These are phyloP conservation scores for Clonostachys rhizophaga DNA, from an alignment of 2,329 filamentous ascomycete genomes.

Conservation along the genomic window DNA sequence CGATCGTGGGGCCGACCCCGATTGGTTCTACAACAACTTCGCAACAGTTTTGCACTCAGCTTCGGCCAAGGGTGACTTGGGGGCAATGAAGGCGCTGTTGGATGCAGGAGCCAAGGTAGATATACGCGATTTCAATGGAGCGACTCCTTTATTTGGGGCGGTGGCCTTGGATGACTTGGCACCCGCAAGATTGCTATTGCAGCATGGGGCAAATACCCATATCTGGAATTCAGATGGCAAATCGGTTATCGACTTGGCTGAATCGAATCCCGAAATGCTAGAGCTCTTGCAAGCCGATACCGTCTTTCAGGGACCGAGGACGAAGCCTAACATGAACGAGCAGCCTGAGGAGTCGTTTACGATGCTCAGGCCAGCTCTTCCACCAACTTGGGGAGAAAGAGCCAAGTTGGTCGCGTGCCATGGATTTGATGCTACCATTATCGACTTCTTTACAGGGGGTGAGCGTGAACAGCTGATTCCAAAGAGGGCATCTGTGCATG, in stretches of 20 bases:
- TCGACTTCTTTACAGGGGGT: slow-evolving; percentile 2
- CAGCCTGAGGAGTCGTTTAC: neutral
- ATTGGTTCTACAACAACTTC: neutral
- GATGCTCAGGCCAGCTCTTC: slow-evolving; percentile 1
- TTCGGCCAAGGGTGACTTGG: neutral
- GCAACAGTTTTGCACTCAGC: neutral
- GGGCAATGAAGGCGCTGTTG: neutral
- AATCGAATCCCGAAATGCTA: slow-evolving; percentile 1
- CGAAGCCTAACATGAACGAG: neutral
- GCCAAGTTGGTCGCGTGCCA: slow-evolving; percentile 2
- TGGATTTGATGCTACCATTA: slow-evolving; percentile 4
- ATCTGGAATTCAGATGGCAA: neutral
- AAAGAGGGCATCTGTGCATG: slow-evolving; percentile 2
- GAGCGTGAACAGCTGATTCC: slow-evolving; percentile 2
- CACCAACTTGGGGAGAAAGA: slow-evolving; percentile 1
- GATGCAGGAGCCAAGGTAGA: neutral
- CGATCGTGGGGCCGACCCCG: slow-evolving; percentile 1
- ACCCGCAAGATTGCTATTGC: neutral
- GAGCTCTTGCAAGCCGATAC: slow-evolving; percentile 2
- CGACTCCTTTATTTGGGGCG: neutral
- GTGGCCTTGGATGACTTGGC: neutral
- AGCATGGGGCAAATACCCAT: neutral
- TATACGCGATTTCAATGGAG: neutral
- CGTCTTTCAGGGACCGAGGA: slow-evolving; percentile 1
- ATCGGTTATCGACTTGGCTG: neutral